phyloP scores from a whole-genome alignment of 495 filamentous ascomycete species.

The Xylaria venustula region DNA sequence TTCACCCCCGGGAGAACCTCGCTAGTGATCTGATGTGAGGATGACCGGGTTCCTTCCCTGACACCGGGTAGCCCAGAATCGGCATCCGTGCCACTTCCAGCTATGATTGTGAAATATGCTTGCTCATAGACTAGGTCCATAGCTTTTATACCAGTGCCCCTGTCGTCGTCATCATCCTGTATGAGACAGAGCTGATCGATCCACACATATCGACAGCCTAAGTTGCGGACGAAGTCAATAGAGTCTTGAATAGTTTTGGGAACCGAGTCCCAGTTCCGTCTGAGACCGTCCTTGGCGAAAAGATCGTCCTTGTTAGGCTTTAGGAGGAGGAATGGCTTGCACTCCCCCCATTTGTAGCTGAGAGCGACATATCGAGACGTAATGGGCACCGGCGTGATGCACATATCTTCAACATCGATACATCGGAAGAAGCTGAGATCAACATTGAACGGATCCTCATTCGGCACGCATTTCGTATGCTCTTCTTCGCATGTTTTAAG shows the following conservation, averaged over 20 bases:
- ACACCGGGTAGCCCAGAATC: constrained; percentile 31
- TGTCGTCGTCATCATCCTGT: constrained; percentile 8
- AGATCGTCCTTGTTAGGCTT: constrained; percentile 17
- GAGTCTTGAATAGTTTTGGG: constrained; percentile 27
- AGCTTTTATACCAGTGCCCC: constrained; percentile 4
- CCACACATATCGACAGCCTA: constrained; percentile 34
- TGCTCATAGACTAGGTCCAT: constrained; percentile 17
- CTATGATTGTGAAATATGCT: constrained; percentile 22
- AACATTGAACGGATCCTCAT: background rate
- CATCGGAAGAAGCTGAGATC: constrained; percentile 22
- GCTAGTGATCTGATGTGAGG: background rate
- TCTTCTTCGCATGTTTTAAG: constrained; percentile 8
- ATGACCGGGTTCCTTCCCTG: constrained; percentile 9
- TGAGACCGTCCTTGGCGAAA: constrained; percentile 10
- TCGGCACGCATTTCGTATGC: constrained; percentile 1
- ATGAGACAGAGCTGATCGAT: constrained; percentile 31
- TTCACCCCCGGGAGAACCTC: constrained; percentile 2
- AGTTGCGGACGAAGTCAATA: constrained; percentile 22
- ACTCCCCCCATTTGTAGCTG: constrained; percentile 36
- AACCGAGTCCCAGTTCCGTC: constrained; percentile 9
- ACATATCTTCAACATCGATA: constrained; percentile 24
- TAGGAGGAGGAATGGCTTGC: constrained; percentile 18
- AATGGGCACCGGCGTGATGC: constrained; percentile 15
- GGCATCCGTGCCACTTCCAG: constrained; percentile 26
- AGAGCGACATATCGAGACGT: constrained; percentile 27